A percentile compares a stretch with the other conserved stretches of the same genome.
Conservation (phyloP, 331 rosid species). For the Quercus lobata region DNA sequence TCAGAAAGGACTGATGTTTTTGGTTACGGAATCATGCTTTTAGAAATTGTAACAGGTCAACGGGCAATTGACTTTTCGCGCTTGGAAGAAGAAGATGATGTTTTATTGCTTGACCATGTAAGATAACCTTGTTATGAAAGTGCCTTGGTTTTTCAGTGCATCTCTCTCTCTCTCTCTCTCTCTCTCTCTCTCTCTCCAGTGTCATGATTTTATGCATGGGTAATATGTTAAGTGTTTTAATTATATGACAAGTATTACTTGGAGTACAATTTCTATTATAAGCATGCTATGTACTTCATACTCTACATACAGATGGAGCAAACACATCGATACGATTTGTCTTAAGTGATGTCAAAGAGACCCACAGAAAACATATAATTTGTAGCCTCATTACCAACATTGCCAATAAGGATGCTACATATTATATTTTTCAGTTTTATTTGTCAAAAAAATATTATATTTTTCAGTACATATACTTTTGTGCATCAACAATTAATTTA, state of each 20-base stretch:
- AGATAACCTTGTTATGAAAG: slow-evolving; percentile 22
- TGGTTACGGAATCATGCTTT: slow-evolving; percentile 89
- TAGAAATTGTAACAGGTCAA: slow-evolving; percentile 89
- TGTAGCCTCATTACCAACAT: neutral
- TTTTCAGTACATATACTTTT: neutral
- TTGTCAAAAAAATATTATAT: too few species aligned
- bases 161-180: neutral
- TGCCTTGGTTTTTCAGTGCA: neutral
- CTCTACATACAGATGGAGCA: neutral
- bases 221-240: neutral
- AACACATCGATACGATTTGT: neutral
- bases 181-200: neutral
- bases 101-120: slow-evolving; percentile 86
- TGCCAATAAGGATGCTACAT: neutral
- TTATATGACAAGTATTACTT: too few species aligned
- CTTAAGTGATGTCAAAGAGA: neutral
- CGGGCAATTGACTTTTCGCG: slow-evolving; percentile 94
- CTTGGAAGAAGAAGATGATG: slow-evolving; percentile 91
- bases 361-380: neutral
- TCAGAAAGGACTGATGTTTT: slow-evolving; percentile 95
- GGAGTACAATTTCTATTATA: too few species aligned
- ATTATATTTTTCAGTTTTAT: neutral
- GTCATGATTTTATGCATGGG: neutral
- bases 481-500: neutral
- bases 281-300: neutral